Conservation (phyloP, 2,329 filamentous ascomycete genomes). For the Aureobasidium musti region DNA sequence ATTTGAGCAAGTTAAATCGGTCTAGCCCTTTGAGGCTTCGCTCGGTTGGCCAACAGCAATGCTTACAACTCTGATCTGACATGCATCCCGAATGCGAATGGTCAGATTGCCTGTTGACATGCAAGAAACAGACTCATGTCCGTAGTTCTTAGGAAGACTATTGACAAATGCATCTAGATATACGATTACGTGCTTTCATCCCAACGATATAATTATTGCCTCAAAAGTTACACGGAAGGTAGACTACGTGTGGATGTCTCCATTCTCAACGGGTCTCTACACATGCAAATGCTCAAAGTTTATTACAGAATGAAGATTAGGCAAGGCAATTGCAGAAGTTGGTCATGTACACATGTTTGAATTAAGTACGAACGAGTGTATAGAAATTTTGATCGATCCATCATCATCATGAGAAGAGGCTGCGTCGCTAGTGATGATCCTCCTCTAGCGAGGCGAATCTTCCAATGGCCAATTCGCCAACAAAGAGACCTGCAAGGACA, state of each 20-base stretch:
- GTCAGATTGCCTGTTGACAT: background rate
- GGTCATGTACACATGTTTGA: conserved; percentile 11
- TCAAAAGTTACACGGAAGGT: too few relatives aligned
- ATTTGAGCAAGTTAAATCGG: conserved; percentile 27
- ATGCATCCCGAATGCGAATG: background rate
- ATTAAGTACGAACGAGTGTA: background rate
- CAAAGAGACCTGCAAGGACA: conserved; percentile 73
- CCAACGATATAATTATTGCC: background rate
- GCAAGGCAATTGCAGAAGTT: background rate
- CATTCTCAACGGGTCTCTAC: too few relatives aligned
- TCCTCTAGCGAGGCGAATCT: conserved; percentile 58
- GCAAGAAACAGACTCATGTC: conserved; percentile 21
- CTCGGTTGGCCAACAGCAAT: conserved; percentile 9
- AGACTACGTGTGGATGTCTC: background rate
- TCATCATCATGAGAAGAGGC: background rate
- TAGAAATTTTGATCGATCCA: conserved; percentile 1
- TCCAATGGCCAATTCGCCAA: conserved; percentile 81
- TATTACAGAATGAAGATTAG: background rate
- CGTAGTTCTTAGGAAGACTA: background rate
- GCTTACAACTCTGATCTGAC: conserved; percentile 15
- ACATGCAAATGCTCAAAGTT: background rate
- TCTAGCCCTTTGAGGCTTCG: conserved; percentile 12
- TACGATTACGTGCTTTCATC: too few relatives aligned
- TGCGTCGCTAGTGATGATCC: conserved; percentile 12
- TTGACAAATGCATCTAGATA: background rate